These are phyloP conservation scores for Stagonosporopsis vannaccii DNA, from an alignment of 2,329 filamentous ascomycete species.

Conservation along the genomic window DNA sequence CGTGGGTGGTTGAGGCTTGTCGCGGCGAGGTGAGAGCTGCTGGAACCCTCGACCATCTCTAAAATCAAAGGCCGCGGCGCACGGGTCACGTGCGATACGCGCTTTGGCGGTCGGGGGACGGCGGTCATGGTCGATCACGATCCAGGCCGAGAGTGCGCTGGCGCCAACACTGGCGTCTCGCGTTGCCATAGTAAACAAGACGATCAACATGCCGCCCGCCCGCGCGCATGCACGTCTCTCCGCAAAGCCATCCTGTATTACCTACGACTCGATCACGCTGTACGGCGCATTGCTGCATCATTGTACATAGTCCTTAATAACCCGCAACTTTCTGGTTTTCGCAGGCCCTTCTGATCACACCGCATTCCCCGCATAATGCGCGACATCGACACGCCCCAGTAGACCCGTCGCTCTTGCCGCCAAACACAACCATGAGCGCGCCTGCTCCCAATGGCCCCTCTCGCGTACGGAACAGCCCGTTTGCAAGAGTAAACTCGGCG, in stretches of 20 bases:
- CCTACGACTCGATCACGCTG: slow-evolving; percentile 19
- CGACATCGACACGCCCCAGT: slow-evolving; percentile 27
- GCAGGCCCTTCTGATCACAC: slow-evolving; percentile 12
- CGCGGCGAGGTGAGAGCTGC: slow-evolving; percentile 2
- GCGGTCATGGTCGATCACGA: slow-evolving; percentile 5
- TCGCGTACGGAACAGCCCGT: slow-evolving; percentile 73
- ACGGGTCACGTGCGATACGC: slow-evolving; percentile 13
- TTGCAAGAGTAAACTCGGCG: slow-evolving; percentile 67
- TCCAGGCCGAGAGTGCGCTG: slow-evolving; percentile 5
- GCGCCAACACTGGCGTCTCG: slow-evolving; percentile 9
- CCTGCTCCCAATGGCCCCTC: slow-evolving; percentile 69
- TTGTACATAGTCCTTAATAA: slow-evolving; percentile 38
- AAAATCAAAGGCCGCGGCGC: slow-evolving; percentile 17
- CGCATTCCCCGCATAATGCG: slow-evolving; percentile 34
- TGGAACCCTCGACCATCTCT: neutral
- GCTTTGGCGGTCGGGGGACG: neutral
- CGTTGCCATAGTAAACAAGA: slow-evolving; percentile 32
- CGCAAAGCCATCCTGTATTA: slow-evolving; percentile 21
- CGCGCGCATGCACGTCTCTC: slow-evolving; percentile 19
- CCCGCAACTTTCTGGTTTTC: slow-evolving; percentile 20
- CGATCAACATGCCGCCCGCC: slow-evolving; percentile 20
- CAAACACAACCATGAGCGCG: slow-evolving; percentile 56
- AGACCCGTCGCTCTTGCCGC: slow-evolving; percentile 33
- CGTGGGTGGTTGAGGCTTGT: neutral
- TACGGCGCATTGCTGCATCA: slow-evolving; percentile 24